Evolutionary conservation across 2,329 filamentous ascomycete genomes (phyloP), one percentile per base, ranked within the genome.

Genomic region (Ophiostoma himal-ulmi): DNA sequence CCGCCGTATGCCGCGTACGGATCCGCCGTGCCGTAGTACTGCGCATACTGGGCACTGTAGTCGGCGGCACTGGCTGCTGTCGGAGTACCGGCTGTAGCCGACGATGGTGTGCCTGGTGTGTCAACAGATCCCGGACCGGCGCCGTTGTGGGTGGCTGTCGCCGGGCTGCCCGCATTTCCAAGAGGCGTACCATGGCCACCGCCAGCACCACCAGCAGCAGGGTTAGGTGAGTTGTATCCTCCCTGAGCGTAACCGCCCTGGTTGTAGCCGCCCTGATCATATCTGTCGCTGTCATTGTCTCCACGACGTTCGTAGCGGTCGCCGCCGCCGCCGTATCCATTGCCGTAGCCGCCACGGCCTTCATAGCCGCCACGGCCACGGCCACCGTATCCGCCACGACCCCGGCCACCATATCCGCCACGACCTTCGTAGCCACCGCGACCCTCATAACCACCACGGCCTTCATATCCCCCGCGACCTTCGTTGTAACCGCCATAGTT

Each of bases 1-100:
- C 94, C 94, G 73, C 94, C 94, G 75, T 95, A 97, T 10, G 91
- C 89, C 60, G 93, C 93, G 78, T 97, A 97, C 0, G 94, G 94
- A 76, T 97, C 75, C 65, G n/a, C 69, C 1, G 81, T 81, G 73
- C 84, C 85, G 73, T 94, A 94, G 79, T 96, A 95, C 78, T 93
- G 90, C 2, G 91, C 90, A 78, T 96, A 96, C 77, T 94, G 91
- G 22, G 90, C 88, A 69, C 88, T 88, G 78, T 95, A 95, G 75
- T 96, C 91, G 69, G 82, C 76, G 36, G 65, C 65, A 48, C 36
- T 67, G 4, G 65, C 65, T 10, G 65, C 65, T 11, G 65, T 48
- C 0, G 67, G 20, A 11, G 48, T 68, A 3, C 57, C 67, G 13
- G 65, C 37, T 7, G 70, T 34, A 2, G 60, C 30, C 30, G 52